Evolutionary conservation across 2,329 filamentous ascomycete genomes (phyloP).

Genomic region (Fusarium sp.): DNA sequence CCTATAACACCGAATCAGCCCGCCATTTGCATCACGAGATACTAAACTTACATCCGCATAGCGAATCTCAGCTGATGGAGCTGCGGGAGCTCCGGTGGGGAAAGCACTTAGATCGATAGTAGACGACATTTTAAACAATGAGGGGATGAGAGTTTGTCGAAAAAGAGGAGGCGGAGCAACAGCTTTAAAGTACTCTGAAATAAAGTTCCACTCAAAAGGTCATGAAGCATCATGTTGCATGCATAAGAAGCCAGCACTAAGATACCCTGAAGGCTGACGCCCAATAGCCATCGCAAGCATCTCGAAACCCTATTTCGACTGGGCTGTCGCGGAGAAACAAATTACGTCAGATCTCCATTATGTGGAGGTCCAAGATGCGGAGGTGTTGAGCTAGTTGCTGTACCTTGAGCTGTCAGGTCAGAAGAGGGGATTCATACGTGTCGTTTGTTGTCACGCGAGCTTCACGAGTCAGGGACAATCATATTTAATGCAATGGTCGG

Average conservation of each 20-base stretch:
- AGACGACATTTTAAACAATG: slow-evolving; percentile 33
- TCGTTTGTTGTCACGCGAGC: slow-evolving; percentile 14
- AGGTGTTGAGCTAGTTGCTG: slow-evolving; percentile 20
- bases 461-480: slow-evolving; percentile 2
- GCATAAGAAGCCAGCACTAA: slow-evolving; percentile 12
- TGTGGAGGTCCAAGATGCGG: slow-evolving; percentile 33
- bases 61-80: slow-evolving; percentile 35
- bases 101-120: slow-evolving; percentile 40
- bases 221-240: slow-evolving; percentile 41
- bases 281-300: slow-evolving; percentile 22
- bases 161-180: slow-evolving; percentile 6
- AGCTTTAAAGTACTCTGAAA: slow-evolving; percentile 24
- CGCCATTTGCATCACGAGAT: not conserved
- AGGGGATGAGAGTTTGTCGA: slow-evolving; percentile 13
- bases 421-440: slow-evolving; percentile 26
- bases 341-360: slow-evolving; percentile 42
- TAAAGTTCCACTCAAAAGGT: slow-evolving; percentile 34
- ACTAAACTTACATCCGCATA: slow-evolving; percentile 41
- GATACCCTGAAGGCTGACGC: slow-evolving; percentile 12
- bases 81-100: slow-evolving; percentile 36
- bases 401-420: slow-evolving; percentile 18
- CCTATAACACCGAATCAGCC: slow-evolving; percentile 38
- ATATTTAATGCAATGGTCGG: slow-evolving; percentile 15
- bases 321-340: slow-evolving; percentile 7
- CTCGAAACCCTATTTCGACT: slow-evolving; percentile 23